Conservation (phyloP, 2,329 filamentous ascomycete species). For the Talaromyces funiculosus region DNA sequence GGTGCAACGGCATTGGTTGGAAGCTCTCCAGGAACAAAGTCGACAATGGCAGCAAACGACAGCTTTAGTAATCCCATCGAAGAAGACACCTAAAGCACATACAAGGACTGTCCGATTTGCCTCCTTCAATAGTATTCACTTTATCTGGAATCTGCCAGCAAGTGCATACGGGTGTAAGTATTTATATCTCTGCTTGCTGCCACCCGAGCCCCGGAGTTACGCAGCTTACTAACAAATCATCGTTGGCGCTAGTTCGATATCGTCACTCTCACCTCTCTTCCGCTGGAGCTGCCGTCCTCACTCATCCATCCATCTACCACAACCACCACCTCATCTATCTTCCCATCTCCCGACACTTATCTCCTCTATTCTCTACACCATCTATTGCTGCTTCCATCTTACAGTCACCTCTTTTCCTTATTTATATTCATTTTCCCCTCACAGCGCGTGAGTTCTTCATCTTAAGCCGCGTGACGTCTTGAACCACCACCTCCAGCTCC, state of each 20-base stretch:
- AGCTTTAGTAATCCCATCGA: not conserved
- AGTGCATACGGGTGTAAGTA: not conserved
- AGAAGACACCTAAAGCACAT: not conserved
- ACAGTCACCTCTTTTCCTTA: conserved; percentile 9
- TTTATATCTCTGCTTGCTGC: not conserved
- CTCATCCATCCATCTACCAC: conserved; percentile 13
- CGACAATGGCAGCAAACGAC: not conserved
- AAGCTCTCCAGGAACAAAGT: conserved; percentile 5
- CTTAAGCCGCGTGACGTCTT: conserved; percentile 15
- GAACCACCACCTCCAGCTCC: conserved; percentile 8
- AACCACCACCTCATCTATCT: conserved; percentile 15
- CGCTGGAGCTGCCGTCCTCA: conserved; percentile 24
- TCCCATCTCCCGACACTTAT: conserved; percentile 15
- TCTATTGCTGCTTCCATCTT: conserved; percentile 9
- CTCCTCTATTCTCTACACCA: conserved; percentile 3
- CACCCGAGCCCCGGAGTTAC: not conserved
- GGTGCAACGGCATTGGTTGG: not conserved
- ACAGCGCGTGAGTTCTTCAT: conserved; percentile 10
- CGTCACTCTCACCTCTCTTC: conserved; percentile 39
- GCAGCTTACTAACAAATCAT: conserved; percentile 7
- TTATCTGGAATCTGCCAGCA: not conserved
- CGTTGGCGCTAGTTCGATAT: conserved; percentile 21
- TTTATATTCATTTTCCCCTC: not conserved
- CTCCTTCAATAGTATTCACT: not conserved
- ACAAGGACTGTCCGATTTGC: not conserved